Conservation (phyloP, 129 eudicot species). For the Tagetes patula region DNA sequence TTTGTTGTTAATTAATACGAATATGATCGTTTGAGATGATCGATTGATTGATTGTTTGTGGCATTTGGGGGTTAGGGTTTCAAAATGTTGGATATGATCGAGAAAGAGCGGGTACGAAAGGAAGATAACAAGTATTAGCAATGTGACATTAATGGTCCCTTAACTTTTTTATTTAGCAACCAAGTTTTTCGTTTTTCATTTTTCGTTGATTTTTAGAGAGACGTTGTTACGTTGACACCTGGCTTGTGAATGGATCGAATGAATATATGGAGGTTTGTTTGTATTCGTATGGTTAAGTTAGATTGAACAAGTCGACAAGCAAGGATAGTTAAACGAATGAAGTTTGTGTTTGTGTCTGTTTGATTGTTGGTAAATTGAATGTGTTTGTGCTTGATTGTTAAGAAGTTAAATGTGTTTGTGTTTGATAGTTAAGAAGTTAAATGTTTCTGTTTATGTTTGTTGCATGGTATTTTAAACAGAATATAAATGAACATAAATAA, state of each 20-base stretch:
- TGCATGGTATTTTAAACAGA: neutral
- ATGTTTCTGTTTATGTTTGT: neutral
- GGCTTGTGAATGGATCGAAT: too few species aligned
- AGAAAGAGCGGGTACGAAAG: slow-evolving; percentile 24
- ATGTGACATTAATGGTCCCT: slow-evolving; percentile 21
- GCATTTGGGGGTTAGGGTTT: slow-evolving; percentile 51
- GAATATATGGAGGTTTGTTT: too few species aligned
- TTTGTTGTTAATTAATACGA: neutral
- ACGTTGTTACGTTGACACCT: neutral
- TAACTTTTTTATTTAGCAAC: neutral
- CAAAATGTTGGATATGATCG: slow-evolving; percentile 26
- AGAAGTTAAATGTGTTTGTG: neutral
- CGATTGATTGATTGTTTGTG: slow-evolving; percentile 20
- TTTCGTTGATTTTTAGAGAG: too few species aligned
- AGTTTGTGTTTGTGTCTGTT: too few species aligned
- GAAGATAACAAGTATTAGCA: slow-evolving; percentile 7
- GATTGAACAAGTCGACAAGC: neutral
- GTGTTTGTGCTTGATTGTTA: too few species aligned
- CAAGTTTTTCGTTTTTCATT: neutral
- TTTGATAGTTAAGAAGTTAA: neutral
- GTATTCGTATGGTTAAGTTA: too few species aligned
- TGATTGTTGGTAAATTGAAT: too few species aligned
- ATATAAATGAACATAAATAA: neutral
- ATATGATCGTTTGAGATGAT: slow-evolving; percentile 8
- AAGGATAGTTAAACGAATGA: neutral